Percentiles rank a stretch among this genome's conserved stretches.
phyloP scores from a whole-genome alignment of 164 flowering plant species.

The Tetrastigma voinierianum region DNA sequence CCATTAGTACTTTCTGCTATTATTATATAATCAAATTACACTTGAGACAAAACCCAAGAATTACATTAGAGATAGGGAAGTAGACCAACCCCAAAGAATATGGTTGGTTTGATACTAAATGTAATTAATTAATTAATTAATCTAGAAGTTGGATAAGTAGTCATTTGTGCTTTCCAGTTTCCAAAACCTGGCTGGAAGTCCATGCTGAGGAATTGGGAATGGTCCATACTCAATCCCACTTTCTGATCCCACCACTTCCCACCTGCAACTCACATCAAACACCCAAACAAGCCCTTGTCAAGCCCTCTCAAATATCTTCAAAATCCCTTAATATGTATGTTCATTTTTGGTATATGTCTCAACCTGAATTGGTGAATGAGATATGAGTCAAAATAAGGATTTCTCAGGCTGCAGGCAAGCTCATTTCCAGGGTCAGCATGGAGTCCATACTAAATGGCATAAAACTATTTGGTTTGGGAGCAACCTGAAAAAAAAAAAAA shows the following conservation, averaged over 20 bases:
- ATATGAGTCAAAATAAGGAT: constrained; percentile 48
- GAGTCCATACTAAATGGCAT: constrained; percentile 63
- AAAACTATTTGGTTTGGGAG: constrained; percentile 52
- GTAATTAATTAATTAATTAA: no score
- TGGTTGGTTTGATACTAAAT: no score
- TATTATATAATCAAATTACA: no score
- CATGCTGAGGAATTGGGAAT: constrained; percentile 71
- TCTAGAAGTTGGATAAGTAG: no score
- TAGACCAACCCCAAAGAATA: no score
- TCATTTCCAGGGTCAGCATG: constrained; percentile 65
- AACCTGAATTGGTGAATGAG: constrained; percentile 56
- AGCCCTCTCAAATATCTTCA: not conserved
- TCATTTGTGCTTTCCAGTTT: constrained; percentile 10
- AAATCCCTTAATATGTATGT: no score
- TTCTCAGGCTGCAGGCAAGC: constrained; percentile 58
- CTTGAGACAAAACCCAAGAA: no score
- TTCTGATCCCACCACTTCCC: constrained; percentile 43
- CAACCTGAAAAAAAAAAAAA: constrained; percentile 37
- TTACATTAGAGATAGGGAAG: no score
- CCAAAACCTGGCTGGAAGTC: constrained; percentile 72
- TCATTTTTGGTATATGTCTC: not conserved
- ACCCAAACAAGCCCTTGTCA: not conserved
- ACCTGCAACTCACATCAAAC: constrained; percentile 36
- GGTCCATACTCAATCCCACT: constrained; percentile 49
- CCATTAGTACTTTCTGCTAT: no score